Evolutionary conservation across 441 rosid genomes (phyloP), one percentile per base, ranked within the genome.

Genomic region (Pelargonium fulgidum): DNA sequence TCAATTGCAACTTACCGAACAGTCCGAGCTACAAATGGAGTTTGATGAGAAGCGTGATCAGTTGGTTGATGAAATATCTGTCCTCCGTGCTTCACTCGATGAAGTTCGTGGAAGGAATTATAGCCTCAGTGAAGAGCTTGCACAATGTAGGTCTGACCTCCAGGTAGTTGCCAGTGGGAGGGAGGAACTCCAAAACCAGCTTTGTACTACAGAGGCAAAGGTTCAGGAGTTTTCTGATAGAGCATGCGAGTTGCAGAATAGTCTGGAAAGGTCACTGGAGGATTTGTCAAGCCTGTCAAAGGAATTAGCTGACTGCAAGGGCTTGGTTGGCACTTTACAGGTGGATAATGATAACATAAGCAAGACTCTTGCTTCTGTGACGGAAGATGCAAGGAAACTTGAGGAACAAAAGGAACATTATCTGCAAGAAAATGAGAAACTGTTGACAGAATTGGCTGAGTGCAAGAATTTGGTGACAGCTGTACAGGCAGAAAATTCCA

Each of bases 1-100:
- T 68, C 82, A 82, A 62, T 67, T 83, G 80, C 95, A 92, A 79
- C 81, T 95, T 45, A 72, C 78, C 66, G 99, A 92, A 75, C 89
- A 81, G 66, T 84, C 85, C 67, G 69, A 72, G 77, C 66, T 83
- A 74, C 91, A 76, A 76, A 74, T 42, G 36, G 88, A 88, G 67
- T 78, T 77, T 78, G 86, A 81, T 80, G 77, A 66, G 24, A 84
- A 68, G 68, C 81, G 71, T 74, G 79, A 61, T 67, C 85, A 85
- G 77, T 72, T 81, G 73, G 74, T 79, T 74, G 76, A 83, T 78
- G 93, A 90, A 75, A 72, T 85, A 67, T 81, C 84, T 68, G 63
- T 74, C 75, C 86, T 88, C 62, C 83, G 70, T 52, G 78, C 77
- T 75, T 85, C 91, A 33, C 76, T 85, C 68, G 59, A 70, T 67